A percentile compares a stretch with the other conserved stretches of the same genome.
phyloP scores from a whole-genome alignment of 202 grass and related monocot species.

The Zizania palustris region DNA sequence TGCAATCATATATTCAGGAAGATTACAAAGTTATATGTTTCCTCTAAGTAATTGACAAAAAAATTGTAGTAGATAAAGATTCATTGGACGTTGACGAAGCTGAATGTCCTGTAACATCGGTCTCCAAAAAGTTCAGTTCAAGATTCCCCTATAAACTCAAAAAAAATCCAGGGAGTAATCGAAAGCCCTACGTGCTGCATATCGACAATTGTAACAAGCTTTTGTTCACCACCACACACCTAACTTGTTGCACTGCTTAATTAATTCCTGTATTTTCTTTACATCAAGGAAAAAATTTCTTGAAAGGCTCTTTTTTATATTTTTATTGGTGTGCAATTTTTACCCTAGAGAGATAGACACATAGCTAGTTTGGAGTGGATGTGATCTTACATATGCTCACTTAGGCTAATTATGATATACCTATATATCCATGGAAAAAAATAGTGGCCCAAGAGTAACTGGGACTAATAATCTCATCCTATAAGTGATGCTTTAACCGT shows the following conservation, averaged over 20 bases:
- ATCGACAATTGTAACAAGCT: constrained; percentile 34
- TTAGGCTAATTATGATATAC: constrained; percentile 25
- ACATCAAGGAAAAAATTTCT: constrained; percentile 14
- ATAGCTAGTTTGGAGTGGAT: constrained; percentile 37
- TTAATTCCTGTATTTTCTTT: constrained; percentile 16
- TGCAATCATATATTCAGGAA: constrained; percentile 48
- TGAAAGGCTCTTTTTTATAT: constrained; percentile 35
- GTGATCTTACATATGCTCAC: constrained; percentile 47
- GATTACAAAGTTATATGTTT: constrained; percentile 38
- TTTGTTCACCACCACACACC: constrained; percentile 20
- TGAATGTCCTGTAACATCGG: constrained; percentile 31
- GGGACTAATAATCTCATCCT: no score
- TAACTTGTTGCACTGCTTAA: constrained; percentile 9
- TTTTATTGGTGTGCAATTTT: background rate
- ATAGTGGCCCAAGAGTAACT: no score
- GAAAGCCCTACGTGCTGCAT: constrained; percentile 29
- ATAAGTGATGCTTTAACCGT: no score
- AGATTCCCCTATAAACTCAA: constrained; percentile 28
- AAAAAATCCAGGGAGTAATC: constrained; percentile 40
- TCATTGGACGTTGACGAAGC: constrained; percentile 49
- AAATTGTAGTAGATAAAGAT: background rate
- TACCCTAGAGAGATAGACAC: background rate
- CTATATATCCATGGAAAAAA: background rate
- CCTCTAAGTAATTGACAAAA: background rate
- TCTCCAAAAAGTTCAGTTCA: constrained; percentile 34